These are phyloP conservation scores for Gossypioides kirkii DNA, from an alignment of 345 rosid genomes.

Conservation along the genomic window DNA sequence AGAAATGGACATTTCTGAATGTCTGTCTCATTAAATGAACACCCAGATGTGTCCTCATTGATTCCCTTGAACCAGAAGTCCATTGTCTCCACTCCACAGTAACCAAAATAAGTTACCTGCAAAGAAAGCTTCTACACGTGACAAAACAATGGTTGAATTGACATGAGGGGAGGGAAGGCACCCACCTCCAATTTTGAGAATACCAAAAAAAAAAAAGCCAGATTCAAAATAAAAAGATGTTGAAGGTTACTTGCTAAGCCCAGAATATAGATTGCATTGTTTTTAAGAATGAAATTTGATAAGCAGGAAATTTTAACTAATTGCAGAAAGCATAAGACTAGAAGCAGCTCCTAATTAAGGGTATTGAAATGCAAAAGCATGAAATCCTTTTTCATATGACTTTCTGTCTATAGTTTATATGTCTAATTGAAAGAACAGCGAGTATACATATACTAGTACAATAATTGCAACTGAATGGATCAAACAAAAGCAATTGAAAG, in stretches of 20 bases:
- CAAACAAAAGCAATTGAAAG: background rate
- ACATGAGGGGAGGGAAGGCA: background rate
- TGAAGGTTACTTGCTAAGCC: background rate
- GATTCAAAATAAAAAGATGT: background rate
- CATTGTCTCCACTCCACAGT: slow-evolving; percentile 36
- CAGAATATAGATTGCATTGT: background rate
- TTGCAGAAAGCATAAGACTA: background rate
- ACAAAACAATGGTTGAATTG: slow-evolving; percentile 1
- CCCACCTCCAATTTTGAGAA: background rate
- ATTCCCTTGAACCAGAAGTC: slow-evolving; percentile 36
- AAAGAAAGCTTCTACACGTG: slow-evolving; percentile 3
- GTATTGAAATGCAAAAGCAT: background rate
- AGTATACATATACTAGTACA: background rate
- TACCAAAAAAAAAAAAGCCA: background rate
- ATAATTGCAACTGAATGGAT: background rate
- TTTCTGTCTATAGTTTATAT: background rate
- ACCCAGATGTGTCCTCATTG: slow-evolving; percentile 39
- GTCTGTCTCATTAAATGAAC: slow-evolving; percentile 41
- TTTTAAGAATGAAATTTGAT: background rate
- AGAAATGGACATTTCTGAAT: slow-evolving; percentile 74
- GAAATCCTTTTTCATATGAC: background rate
- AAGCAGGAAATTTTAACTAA: background rate
- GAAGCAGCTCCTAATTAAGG: background rate
- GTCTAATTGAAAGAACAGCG: background rate
- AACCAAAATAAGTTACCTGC: slow-evolving; percentile 11